Base-by-base conservation (phyloP, 1,284 basidiomycete genomes). In the Pseudozyma tsukubaensis region DNA sequence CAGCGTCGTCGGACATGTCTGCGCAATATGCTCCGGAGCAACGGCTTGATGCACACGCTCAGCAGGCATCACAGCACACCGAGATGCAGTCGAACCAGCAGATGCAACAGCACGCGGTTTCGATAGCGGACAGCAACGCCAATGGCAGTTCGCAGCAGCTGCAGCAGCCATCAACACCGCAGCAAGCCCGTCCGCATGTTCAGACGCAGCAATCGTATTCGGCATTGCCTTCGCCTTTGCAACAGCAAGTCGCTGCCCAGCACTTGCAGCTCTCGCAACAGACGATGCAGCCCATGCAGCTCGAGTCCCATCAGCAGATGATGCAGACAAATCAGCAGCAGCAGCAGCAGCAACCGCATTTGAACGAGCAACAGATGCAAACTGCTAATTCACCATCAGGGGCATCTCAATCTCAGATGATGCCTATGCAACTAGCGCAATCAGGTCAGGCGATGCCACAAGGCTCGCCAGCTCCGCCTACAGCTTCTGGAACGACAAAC, bases 361-460 rank as follows among this genome's bases (percentile, higher is more conserved):
- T 29, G 24, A 50, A 52, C 50, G 58, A 61, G 12, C 58, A 60
- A 18, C 50, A 51, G 14, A 16, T 35, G 11, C 49, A 50, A 16
- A 47, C 50, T 11, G 60, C 47, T 14, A 40, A 61, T 39, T n/a
- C 58, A 13, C 45, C 44, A 35, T 43, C 45, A 13, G 32, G 43
- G 5, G 24, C 48, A 2, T 12, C 39, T 4, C 59, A 72, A 37
- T 6, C 55, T 14, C 69, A 72, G 21, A 51, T 59, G 51, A 54
- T 73, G 60, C 53, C 60, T 16, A 50, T 63, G 60, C 70, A 72
- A 16, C 42, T 61, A 50, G 50, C 61, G 44, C 70, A 72, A 47
- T 58, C 59, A 40, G 57, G 19, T 16, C 62, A 62, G 42, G 34
- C 50, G 9, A 62, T 62, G 62, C 44, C 59, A 11, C 67, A 64